Evolutionary conservation across 2,329 filamentous ascomycete species (phyloP).

Genomic region (Ophioceras dolichostomum): DNA sequence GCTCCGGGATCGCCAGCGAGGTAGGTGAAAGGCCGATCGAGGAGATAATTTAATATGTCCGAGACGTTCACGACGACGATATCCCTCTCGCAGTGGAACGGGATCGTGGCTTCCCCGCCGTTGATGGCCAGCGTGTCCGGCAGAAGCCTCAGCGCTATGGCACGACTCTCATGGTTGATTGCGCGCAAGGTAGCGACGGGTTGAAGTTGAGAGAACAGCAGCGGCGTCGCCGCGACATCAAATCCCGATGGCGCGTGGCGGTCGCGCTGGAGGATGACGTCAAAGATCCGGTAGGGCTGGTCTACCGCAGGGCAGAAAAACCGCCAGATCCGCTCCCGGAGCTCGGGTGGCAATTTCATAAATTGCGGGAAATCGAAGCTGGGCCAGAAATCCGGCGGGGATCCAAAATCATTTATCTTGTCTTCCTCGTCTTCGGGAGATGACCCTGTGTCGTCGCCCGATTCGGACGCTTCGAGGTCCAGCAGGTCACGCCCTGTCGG

Average conservation of each 20-base stretch:
- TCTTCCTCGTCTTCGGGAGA: background rate
- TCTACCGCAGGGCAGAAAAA: conserved; percentile 7
- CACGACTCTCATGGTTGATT: conserved; percentile 7
- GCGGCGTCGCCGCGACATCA: no score
- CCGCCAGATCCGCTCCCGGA: conserved; percentile 9
- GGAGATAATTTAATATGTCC: background rate
- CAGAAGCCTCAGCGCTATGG: conserved; percentile 3
- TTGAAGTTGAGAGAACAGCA: background rate
- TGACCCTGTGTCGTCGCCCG: background rate
- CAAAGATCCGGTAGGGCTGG: no score
- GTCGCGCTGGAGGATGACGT: no score
- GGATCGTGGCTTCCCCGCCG: conserved; percentile 2
- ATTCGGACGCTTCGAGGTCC: background rate
- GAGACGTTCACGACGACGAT: conserved; percentile 4
- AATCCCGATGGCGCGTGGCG: no score
- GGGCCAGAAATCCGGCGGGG: background rate
- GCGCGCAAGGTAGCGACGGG: conserved; percentile 3
- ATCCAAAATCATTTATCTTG: background rate
- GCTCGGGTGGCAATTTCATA: conserved; percentile 5
- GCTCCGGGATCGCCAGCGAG: no score
- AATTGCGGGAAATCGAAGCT: conserved; percentile 6
- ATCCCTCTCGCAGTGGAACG: conserved; percentile 6
- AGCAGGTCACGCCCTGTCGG: background rate
- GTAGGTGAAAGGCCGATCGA: background rate
- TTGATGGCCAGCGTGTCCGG: conserved; percentile 7